phyloP scores from a whole-genome alignment of 2,329 filamentous ascomycete genomes.

The Trichoderma sp. region DNA sequence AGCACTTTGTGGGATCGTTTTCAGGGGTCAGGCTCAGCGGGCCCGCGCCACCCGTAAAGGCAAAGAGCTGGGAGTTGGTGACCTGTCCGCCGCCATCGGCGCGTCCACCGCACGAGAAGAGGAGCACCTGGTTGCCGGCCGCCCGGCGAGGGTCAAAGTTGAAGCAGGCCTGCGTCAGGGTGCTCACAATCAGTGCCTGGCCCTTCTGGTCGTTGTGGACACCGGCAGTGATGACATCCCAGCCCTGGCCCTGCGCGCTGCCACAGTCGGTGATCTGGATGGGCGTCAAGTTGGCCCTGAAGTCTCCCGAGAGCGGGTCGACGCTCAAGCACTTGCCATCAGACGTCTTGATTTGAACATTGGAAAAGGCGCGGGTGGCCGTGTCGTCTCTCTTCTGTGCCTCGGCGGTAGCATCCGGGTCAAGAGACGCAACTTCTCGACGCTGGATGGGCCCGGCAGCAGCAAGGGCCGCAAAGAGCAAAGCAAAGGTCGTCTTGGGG shows the following conservation, averaged over 20 bases:
- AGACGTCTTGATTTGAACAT: constrained; percentile 49
- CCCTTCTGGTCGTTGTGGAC: constrained; percentile 53
- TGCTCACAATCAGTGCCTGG: constrained; percentile 57
- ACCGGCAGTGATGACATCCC: constrained; percentile 53
- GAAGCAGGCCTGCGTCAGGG: constrained; percentile 59
- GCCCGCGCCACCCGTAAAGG: constrained; percentile 47
- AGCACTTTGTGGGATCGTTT: constrained; percentile 51
- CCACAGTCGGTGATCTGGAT: constrained; percentile 50
- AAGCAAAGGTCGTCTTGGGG: constrained; percentile 8
- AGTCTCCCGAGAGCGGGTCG: constrained; percentile 51
- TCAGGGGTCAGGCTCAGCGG: constrained; percentile 49
- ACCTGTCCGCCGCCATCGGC: constrained; percentile 56
- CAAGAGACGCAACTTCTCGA: constrained; percentile 43
- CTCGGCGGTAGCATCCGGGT: constrained; percentile 49
- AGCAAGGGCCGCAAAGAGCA: constrained; percentile 26
- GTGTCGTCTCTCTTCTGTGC: constrained; percentile 49
- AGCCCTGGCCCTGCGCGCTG: constrained; percentile 48
- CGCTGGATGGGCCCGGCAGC: constrained; percentile 18
- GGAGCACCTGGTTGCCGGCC: constrained; percentile 54
- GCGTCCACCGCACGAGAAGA: constrained; percentile 62
- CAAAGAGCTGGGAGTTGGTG: constrained; percentile 56
- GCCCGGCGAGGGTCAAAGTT: constrained; percentile 59
- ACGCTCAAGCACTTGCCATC: constrained; percentile 51
- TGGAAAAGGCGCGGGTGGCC: constrained; percentile 49
- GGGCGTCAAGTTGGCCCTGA: constrained; percentile 51